Conservation (phyloP, 2,329 filamentous ascomycete species). For the Phialocephala subalpina region DNA sequence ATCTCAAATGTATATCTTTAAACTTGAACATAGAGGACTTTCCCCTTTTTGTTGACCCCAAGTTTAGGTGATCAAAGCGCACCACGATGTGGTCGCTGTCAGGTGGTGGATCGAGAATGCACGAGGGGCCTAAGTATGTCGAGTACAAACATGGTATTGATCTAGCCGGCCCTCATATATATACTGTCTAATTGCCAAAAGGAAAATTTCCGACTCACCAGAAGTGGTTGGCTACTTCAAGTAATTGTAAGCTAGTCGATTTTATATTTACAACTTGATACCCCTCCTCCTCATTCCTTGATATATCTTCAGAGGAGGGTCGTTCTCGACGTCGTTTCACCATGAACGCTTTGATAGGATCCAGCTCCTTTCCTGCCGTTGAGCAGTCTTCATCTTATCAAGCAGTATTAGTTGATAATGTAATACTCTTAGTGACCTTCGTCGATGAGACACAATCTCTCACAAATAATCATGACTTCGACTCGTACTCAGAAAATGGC, state of each 20-base stretch:
- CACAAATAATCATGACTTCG: constrained; percentile 15
- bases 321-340: too few relatives aligned
- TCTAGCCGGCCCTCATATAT: neutral
- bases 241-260: constrained; percentile 21
- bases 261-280: neutral
- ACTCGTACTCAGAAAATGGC: constrained; percentile 10
- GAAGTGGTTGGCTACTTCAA: constrained; percentile 28
- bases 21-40: too few relatives aligned
- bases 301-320: too few relatives aligned
- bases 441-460: constrained; percentile 31
- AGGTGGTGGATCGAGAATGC: constrained; percentile 25
- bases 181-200: constrained; percentile 15
- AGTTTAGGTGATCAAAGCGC: constrained; percentile 32
- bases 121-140: constrained; percentile 29
- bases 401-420: neutral
- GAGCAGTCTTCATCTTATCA: neutral
- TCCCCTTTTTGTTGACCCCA: too few relatives aligned
- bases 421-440: constrained; percentile 25
- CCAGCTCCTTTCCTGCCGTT: neutral
- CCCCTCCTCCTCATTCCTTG: too few relatives aligned
- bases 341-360: too few relatives aligned
- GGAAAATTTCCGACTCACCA: constrained; percentile 27
- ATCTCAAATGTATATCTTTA: constrained; percentile 31
- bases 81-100: constrained; percentile 35
- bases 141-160: constrained; percentile 29